Base-by-base conservation (phyloP, 2,329 filamentous ascomycete species). In the Fusarium sp. region DNA sequence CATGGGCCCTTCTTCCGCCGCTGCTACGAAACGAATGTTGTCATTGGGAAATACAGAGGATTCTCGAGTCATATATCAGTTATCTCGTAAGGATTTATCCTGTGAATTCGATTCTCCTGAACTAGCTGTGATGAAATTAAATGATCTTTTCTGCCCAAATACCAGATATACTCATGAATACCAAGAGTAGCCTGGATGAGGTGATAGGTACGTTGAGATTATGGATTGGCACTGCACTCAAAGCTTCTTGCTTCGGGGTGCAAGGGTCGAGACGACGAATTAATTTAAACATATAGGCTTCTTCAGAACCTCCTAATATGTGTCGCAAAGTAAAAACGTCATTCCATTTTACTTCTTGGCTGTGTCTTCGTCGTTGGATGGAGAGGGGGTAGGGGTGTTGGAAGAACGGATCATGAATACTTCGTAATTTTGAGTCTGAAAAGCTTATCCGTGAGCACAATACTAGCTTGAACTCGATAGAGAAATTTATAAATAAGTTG, bases 221-320 rank as follows among this genome's bases (percentile, higher is more conserved):
- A 17, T n/a, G 22, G 33, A 27, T n/a, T 6, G 4, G 5, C 13
- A 53, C 18, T 5, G 15, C 20, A 6, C 18, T 17, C 18, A 5
- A 10, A 2, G 4, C 10, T 13, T 53, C 22, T 38, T n/a, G 2
- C 14, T 13, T 39, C 11, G 10, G 10, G 18, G 10, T 0, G 0
- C 5, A 17, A 39, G 7, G 18, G 0, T 17, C 4, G 7, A 15
- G 5, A 35, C 17, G n/a, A 20, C 0, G 12, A 25, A 11, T 6
- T 25, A 11, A 50, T 18, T 5, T 17, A 11, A 2, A 25, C 5
- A 11, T 1, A 14, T 7, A 2, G 8, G 13, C n/a, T 50, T 2
- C 8, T 8, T 20, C 17, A 10, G 8, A 1, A 14, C 5, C 0
- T 20, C 5, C 10, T 13, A 22, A 3, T 4, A 13, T 22, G 4